These are phyloP conservation scores for Lolium perenne DNA, from an alignment of 176 grass and related monocot genomes.

Conservation along the genomic window DNA sequence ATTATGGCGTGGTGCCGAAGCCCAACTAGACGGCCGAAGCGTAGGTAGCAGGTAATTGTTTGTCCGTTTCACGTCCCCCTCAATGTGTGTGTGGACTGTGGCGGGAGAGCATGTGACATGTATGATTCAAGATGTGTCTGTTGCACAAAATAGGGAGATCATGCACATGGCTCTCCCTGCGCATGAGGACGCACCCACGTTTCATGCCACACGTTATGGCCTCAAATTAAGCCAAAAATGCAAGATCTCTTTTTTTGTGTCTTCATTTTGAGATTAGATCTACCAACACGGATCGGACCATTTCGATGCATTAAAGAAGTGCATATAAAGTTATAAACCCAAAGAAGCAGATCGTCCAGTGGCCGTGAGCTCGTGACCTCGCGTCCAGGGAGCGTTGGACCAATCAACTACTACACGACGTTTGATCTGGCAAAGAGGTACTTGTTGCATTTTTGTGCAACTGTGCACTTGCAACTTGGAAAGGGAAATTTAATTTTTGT, in stretches of 20 bases:
- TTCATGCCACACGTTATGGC: constrained; percentile 15
- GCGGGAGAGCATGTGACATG: not conserved
- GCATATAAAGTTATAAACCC: too few species aligned
- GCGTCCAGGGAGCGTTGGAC: not conserved
- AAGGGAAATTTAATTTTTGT: not conserved
- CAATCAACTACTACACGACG: not conserved
- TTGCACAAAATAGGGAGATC: not conserved
- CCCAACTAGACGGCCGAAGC: too few species aligned
- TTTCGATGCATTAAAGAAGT: too few species aligned
- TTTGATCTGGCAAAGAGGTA: not conserved
- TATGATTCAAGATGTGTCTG: not conserved
- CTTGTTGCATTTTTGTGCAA: not conserved
- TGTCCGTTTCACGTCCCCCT: not conserved
- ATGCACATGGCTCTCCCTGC: constrained; percentile 16
- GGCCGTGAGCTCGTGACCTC: not conserved
- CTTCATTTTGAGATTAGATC: too few species aligned
- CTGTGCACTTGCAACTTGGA: not conserved
- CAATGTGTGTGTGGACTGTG: too few species aligned
- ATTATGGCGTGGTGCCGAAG: too few species aligned
- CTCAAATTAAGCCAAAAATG: too few species aligned
- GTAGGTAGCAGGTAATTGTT: too few species aligned
- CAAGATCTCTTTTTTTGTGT: too few species aligned
- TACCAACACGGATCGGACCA: not conserved
- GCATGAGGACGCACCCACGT: not conserved
- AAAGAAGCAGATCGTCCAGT: too few species aligned